Conservation (phyloP, 208 protist species). For the Polymyxa betae region DNA sequence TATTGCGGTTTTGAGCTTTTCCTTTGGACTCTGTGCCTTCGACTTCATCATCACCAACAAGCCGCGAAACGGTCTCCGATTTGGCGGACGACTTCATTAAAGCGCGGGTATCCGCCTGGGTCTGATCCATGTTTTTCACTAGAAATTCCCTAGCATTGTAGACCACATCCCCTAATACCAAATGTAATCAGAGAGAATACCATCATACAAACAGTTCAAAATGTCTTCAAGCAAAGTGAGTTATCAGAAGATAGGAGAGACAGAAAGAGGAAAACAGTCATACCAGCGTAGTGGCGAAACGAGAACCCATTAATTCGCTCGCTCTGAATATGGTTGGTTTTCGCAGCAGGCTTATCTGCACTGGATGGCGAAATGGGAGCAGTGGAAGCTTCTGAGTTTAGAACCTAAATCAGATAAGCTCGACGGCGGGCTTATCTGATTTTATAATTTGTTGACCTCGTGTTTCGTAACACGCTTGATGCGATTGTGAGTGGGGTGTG, state of each 20-base stretch:
- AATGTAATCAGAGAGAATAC: too few species aligned
- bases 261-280: background rate
- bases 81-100: constrained; percentile 37
- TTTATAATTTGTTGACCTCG: too few species aligned
- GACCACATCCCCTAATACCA: background rate
- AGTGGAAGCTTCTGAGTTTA: background rate
- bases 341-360: background rate
- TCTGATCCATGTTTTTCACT: constrained; percentile 49
- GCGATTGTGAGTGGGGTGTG: constrained; percentile 25
- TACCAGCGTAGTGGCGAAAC: constrained; percentile 47
- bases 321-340: background rate
- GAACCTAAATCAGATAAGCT: background rate
- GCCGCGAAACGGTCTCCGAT: background rate
- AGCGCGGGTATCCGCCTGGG: background rate
- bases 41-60: background rate
- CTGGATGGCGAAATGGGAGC: background rate
- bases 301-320: constrained; percentile 36
- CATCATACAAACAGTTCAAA: too few species aligned
- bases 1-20: background rate
- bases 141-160: constrained; percentile 49
- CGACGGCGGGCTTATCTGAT: too few species aligned
- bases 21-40: background rate
- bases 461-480: constrained; percentile 35
- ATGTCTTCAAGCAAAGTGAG: background rate
- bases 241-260: background rate